phyloP scores from a whole-genome alignment of 176 grass and related monocot species.

The Eleusine indica region DNA sequence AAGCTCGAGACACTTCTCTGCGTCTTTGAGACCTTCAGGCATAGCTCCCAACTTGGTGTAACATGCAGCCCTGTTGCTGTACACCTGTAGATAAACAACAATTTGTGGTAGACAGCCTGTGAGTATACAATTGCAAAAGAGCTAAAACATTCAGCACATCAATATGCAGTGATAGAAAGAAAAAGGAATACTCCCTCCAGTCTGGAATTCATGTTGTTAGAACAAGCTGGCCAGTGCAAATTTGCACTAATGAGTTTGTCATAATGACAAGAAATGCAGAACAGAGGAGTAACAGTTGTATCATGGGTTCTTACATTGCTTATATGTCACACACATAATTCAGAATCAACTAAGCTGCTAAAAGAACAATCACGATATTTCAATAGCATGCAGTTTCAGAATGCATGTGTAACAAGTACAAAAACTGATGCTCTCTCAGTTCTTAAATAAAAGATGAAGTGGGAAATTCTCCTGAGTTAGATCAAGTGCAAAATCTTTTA shows the following conservation, averaged over 20 bases:
- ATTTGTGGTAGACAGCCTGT: not conserved
- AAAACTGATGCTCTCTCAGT: not conserved
- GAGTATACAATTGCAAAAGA: not conserved
- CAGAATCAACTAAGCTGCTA: not conserved
- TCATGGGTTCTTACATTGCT: not conserved
- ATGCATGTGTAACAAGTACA: not conserved
- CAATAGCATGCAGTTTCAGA: not conserved
- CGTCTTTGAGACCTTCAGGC: constrained; percentile 98
- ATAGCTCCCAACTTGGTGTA: constrained; percentile 94
- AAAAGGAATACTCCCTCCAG: not conserved
- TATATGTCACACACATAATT: not conserved
- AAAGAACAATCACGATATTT: not conserved
- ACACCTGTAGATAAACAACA: constrained; percentile 59
- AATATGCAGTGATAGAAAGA: too few species aligned
- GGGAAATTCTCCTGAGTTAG: not conserved
- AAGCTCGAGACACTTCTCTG: constrained; percentile 96
- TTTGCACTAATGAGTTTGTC: not conserved
- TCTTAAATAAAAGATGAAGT: not conserved
- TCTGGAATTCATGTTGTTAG: too few species aligned
- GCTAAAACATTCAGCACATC: not conserved
- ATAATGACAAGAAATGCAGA: too few species aligned
- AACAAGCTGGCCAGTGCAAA: too few species aligned
- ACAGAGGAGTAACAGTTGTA: too few species aligned
- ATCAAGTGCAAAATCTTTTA: not conserved
- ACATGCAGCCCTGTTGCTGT: constrained; percentile 97